These are phyloP conservation scores for Quercus glauca DNA, from an alignment of 306 rosid species.

Conservation along the genomic window DNA sequence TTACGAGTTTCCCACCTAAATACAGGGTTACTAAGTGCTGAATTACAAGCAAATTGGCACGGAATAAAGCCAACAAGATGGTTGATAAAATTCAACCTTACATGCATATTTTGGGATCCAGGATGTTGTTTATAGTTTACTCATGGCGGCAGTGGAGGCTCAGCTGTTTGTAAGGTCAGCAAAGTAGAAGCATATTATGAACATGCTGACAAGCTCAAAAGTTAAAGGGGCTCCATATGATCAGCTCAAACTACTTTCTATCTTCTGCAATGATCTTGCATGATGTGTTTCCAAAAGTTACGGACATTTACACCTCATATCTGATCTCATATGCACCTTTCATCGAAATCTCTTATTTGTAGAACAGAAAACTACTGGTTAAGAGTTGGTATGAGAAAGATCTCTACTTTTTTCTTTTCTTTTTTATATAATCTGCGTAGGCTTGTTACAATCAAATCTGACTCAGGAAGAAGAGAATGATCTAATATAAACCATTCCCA, in stretches of 20 bases:
- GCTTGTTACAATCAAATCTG: not conserved
- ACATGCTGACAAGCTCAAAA: not conserved
- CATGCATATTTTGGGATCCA: not conserved
- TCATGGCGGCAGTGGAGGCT: not conserved
- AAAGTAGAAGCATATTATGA: not conserved
- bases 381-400: not conserved
- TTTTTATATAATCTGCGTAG: not conserved
- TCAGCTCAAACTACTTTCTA: conserved; percentile 7
- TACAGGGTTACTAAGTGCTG: no score
- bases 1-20: no score
- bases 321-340: conserved; percentile 9
- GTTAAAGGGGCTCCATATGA: conserved; percentile 10
- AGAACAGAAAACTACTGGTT: not conserved
- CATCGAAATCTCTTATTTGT: not conserved
- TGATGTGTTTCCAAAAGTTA: conserved; percentile 15
- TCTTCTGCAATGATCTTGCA: not conserved
- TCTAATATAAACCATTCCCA: not conserved
- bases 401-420: not conserved
- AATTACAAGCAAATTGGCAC: no score
- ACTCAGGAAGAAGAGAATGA: not conserved
- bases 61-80: no score
- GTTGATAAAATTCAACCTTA: no score
- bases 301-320: conserved; percentile 26
- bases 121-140: not conserved
- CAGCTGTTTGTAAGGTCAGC: no score